Conservation (phyloP, 495 filamentous ascomycete species). For the Penicillium simplicissimum region DNA sequence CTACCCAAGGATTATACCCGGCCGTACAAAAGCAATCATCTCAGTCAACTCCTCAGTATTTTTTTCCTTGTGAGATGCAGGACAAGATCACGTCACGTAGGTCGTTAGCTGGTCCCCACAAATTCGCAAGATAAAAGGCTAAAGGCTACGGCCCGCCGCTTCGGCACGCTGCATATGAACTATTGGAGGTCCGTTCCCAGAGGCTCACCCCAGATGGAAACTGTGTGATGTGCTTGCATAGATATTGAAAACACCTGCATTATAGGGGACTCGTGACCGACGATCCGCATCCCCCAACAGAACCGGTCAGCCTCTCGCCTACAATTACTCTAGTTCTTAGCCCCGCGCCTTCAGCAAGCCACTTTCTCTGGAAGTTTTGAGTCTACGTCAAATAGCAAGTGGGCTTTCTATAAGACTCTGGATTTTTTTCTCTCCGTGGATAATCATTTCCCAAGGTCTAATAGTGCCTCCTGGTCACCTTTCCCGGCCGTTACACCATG, state of each 20-base stretch:
- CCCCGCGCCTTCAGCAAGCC: neutral
- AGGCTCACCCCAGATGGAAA: neutral
- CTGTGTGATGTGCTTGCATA: neutral
- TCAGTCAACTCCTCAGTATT: too few species aligned
- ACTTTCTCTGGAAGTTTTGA: neutral
- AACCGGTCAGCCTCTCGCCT: neutral
- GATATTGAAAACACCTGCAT: neutral
- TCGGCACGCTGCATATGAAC: neutral
- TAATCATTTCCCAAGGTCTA: neutral
- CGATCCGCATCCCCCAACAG: neutral
- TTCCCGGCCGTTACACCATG: conserved; percentile 9
- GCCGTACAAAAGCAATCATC: too few species aligned
- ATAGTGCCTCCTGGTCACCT: neutral
- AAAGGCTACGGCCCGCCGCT: neutral
- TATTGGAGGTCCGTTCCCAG: neutral
- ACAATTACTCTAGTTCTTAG: neutral
- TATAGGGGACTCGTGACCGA: neutral
- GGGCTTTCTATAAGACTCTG: neutral
- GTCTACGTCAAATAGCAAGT: too few species aligned
- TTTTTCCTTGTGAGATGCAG: too few species aligned
- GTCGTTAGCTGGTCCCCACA: neutral
- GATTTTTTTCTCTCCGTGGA: neutral
- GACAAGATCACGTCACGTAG: too few species aligned
- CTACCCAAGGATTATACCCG: too few species aligned
- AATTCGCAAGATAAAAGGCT: neutral